Base-by-base conservation (phyloP, 495 filamentous ascomycete species). In the Trichoderma parareesei region DNA sequence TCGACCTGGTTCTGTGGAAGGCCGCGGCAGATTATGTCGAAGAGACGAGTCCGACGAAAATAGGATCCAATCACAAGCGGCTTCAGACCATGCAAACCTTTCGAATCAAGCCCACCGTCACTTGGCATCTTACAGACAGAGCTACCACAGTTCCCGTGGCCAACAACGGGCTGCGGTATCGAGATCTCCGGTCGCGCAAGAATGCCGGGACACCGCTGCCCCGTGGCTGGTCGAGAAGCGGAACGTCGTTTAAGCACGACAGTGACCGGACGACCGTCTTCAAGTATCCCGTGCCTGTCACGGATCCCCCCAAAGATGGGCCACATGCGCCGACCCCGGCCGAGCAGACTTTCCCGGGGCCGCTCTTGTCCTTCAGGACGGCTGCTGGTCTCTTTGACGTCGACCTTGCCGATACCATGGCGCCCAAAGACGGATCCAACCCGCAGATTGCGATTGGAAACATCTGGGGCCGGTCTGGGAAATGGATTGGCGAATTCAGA, bases 11-110 rank as follows among this genome's bases (percentile, higher is more conserved):
- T 11, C 33, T 65, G 18, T 65, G 64, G 64, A 57, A 38, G 27
- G 64, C 64, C 10, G 64, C 64, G 18, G 64, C 64, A 9, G 64
- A 65, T 38, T 65, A 65, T 43, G 55, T 60, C 20, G 64, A 53
- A 41, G 64, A 65, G 16, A 10, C 63, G 10, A 41, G 63, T 10
- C 37, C 63, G 9, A 41, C 35, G 14, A 60, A 55, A 43, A 40
- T 37, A 40, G 64, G 64, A 33, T 13, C 38, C 7, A 60, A 14
- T 27, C n/a, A 38, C 16, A 41, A 60, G 14, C 53, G 64, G 37
- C 49, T 65, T 37, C 64, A 43, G 33, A 37, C 53, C 33, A 41
- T 59, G 38, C 55, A 61, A 16, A 59, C 64, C 41, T 65, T 59
- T 20, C 41, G 46, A 27, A 65, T 65, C 27, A 61, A 61, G 55